Conservation (phyloP, 176 grass and related monocot genomes). For the Alopecurus myosuroides region DNA sequence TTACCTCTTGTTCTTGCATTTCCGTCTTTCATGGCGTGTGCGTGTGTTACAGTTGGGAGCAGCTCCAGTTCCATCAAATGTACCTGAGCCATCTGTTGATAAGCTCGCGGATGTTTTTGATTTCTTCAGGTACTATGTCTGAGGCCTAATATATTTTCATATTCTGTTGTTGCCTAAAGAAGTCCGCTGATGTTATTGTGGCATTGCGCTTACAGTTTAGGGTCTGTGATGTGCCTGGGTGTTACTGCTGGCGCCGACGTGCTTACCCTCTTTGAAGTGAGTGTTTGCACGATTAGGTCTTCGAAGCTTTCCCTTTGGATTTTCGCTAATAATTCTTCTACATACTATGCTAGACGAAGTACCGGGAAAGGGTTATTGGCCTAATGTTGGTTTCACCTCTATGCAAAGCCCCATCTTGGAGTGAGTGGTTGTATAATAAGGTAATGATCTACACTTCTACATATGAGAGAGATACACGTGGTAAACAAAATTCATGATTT, state of each 20-base stretch:
- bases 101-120: slow-evolving; percentile 85
- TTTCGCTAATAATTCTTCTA: slow-evolving; percentile 7
- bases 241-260: slow-evolving; percentile 93
- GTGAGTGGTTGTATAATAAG: slow-evolving; percentile 95
- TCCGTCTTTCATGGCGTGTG: slow-evolving; percentile 22
- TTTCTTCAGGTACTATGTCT: slow-evolving; percentile 75
- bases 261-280: slow-evolving; percentile 86
- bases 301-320: not conserved
- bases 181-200: slow-evolving; percentile 16
- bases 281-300: slow-evolving; percentile 22
- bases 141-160: not conserved
- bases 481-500: too few relatives aligned
- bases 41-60: slow-evolving; percentile 79
- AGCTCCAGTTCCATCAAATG: slow-evolving; percentile 66
- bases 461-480: too few relatives aligned
- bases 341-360: slow-evolving; percentile 56
- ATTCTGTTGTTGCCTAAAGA: not conserved
- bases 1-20: slow-evolving; percentile 21
- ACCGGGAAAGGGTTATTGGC: slow-evolving; percentile 72
- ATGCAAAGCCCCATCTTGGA: slow-evolving; percentile 98
- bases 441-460: slow-evolving; percentile 30
- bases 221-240: slow-evolving; percentile 90
- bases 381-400: slow-evolving; percentile 91
- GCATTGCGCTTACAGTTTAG: slow-evolving; percentile 56
- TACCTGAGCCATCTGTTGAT: slow-evolving; percentile 61